Conservation (phyloP, 345 rosid species). For the Reutealis trisperma region DNA sequence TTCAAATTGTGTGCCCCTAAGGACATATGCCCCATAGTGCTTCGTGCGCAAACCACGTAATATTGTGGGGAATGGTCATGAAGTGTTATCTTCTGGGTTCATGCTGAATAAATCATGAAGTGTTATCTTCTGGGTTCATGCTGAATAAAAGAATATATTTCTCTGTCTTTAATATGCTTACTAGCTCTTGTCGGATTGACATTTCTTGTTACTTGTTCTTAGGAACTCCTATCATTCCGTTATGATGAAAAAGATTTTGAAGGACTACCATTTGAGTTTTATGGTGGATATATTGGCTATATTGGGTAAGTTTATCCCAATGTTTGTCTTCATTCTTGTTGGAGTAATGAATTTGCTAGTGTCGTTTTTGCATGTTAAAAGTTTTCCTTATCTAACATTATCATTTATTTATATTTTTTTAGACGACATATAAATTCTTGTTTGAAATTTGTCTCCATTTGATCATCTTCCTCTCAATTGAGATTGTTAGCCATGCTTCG, state of each 20-base stretch:
- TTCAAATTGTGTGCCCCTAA: not conserved
- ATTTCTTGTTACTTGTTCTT: conserved; percentile 18
- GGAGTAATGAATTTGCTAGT: not conserved
- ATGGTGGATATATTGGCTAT: conserved; percentile 92
- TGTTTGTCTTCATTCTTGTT: conserved; percentile 7
- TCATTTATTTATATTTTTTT: not conserved
- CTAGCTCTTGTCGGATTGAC: not conserved
- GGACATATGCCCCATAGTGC: not conserved
- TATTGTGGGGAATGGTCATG: not conserved
- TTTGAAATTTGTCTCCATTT: not conserved
- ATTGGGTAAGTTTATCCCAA: conserved; percentile 61
- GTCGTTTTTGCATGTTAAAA: not conserved
- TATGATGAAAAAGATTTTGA: conserved; percentile 68
- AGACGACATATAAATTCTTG: not conserved
- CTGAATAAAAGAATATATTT: conserved; percentile 2
- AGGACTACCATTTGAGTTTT: conserved; percentile 87
- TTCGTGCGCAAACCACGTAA: not conserved
- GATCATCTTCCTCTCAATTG: not conserved
- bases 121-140: not conserved
- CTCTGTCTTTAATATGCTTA: conserved; percentile 2
- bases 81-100: not conserved
- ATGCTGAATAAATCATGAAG: not conserved
- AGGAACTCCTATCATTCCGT: conserved; percentile 75
- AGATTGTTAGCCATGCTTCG: not conserved
- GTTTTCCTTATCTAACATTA: not conserved